Evolutionary conservation across 805 yeast species (phyloP).

Genomic region (Candida orba): DNA sequence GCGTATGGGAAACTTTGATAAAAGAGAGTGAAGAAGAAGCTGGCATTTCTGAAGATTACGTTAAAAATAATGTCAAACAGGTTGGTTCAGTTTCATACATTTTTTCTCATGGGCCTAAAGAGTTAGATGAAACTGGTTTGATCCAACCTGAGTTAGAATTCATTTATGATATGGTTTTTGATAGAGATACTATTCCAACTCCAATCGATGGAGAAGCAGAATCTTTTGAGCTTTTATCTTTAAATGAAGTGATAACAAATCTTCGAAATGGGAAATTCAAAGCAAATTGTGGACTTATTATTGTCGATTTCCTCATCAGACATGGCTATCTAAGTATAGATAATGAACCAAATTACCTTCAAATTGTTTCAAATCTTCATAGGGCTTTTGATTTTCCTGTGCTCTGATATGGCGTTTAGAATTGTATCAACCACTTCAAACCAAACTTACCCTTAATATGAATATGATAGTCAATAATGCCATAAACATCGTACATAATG

Average conservation of each 20-base stretch:
- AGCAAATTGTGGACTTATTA: constrained; percentile 78
- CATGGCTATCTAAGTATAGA: constrained; percentile 67
- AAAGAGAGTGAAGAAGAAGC: constrained; percentile 94
- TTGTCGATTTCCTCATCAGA: constrained; percentile 81
- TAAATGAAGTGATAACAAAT: constrained; percentile 48
- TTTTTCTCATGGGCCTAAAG: constrained; percentile 31
- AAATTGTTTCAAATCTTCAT: constrained; percentile 55
- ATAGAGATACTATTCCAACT: constrained; percentile 38
- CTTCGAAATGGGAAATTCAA: constrained; percentile 62
- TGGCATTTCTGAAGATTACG: constrained; percentile 51
- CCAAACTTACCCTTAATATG: background rate
- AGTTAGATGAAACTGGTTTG: constrained; percentile 40
- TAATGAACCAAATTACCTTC: constrained; percentile 57
- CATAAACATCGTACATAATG: too few relatives aligned
- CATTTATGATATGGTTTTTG: constrained; percentile 60
- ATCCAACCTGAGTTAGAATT: constrained; percentile 88
- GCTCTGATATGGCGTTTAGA: background rate
- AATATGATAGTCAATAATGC: too few relatives aligned
- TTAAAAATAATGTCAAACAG: constrained; percentile 35
- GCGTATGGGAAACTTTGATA: constrained; percentile 64
- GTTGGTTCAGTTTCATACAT: constrained; percentile 70
- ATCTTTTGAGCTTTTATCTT: constrained; percentile 54
- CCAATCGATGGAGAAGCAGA: constrained; percentile 75
- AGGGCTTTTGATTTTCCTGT: constrained; percentile 66
- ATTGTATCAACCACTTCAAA: background rate